Evolutionary conservation across 306 rosid species (phyloP), one percentile per base, ranked within the genome.

Genomic region (Begonia peltatifolia): DNA sequence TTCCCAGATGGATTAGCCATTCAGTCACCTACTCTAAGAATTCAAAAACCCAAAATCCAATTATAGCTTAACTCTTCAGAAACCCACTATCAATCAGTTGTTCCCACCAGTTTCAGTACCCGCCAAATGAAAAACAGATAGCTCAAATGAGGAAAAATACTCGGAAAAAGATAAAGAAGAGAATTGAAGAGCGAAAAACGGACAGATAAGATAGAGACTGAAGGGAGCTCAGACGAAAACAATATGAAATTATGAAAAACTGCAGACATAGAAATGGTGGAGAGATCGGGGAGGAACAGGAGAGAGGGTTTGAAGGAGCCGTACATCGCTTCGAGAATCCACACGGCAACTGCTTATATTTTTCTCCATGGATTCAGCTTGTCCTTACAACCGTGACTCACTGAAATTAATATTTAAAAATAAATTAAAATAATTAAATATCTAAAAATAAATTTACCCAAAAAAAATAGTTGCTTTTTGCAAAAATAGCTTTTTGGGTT

Each of bases 1-100:
- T 66, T 74, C 59, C 84, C 81, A 43, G 86, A 72, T 12, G 86
- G 82, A 59, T 79, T 79, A 53, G 84, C 99, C 99, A 90, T 90
- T 53, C 49, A 50, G 10, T 2, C 48, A 44, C 42, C 57, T 57
- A 54, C 47, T 66, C 70, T 54, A 46, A 12, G 49, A 50, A 14
- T 35, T 10, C 14, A 30, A 48, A 56, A 46, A 46, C 22, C 23
- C 50, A 51, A 44, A 60, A 53, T 62, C 71, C 42, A 64, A 30
- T 49, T 73, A 86, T 30, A 30, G 38, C 38, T 6, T 7, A 30
- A 30, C 38, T 30, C 38, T 30, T 30, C 38, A 30, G 38, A 30
- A 30, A 30, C 38, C 38, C 9, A 30, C 8, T 4, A 30, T 60
- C 62, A 50, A 54, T 66, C 53, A 76, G 66, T 59, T 25, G 50